Conservation (phyloP, 2,329 filamentous ascomycete species). For the Parastagonospora nodorum region DNA sequence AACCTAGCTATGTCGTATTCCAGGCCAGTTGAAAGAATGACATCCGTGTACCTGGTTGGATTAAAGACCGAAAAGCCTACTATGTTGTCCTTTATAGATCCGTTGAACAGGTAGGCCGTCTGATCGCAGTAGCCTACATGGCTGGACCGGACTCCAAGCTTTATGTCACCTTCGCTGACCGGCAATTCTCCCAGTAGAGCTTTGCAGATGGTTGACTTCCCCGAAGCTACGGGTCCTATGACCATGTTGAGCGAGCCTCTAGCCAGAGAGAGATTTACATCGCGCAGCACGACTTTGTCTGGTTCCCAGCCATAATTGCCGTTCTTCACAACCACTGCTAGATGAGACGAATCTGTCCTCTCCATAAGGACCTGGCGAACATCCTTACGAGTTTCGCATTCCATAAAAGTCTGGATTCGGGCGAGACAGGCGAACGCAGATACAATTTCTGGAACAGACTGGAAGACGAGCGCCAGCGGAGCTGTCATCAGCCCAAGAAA, state of each 20-base stretch:
- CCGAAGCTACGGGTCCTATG: constrained; percentile 33
- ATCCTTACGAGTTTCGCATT: constrained; percentile 11
- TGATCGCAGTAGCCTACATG: constrained; percentile 46
- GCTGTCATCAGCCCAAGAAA: constrained; percentile 11
- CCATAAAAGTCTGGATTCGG: constrained; percentile 16
- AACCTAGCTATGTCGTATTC: constrained; percentile 8
- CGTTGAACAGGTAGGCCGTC: constrained; percentile 38
- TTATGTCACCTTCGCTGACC: constrained; percentile 26
- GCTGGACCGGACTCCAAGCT: constrained; percentile 3
- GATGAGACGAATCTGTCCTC: constrained; percentile 51
- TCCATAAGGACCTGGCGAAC: constrained; percentile 26
- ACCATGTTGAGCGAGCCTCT: constrained; percentile 30
- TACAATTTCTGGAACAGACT: constrained; percentile 12
- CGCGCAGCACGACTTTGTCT: constrained; percentile 19
- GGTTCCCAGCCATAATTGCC: constrained; percentile 33
- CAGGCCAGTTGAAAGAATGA: constrained; percentile 14
- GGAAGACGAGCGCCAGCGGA: constrained; percentile 13
- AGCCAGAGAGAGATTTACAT: constrained; percentile 16
- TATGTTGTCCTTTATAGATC: constrained; percentile 18
- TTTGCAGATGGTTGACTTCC: constrained; percentile 44
- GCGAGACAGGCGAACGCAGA: constrained; percentile 16
- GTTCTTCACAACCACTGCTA: constrained; percentile 15
- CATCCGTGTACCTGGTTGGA: constrained; percentile 11
- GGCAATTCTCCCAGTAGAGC: constrained; percentile 43
- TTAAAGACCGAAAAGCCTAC: constrained; percentile 9